phyloP scores from a whole-genome alignment of 257 asterid species.

The Pogostemon cablin region DNA sequence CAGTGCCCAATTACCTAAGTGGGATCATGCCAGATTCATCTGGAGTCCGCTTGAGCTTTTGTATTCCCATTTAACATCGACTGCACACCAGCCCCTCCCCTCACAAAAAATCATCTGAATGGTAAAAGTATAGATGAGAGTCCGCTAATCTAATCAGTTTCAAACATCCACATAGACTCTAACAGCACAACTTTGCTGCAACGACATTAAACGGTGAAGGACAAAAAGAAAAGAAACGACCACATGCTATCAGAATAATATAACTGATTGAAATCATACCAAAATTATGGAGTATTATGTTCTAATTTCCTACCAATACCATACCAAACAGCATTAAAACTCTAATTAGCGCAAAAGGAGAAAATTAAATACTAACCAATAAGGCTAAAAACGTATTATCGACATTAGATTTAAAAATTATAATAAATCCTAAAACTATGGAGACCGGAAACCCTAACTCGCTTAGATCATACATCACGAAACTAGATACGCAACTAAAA shows the following conservation, averaged over 20 bases:
- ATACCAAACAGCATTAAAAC: not conserved
- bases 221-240: not conserved
- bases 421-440: not conserved
- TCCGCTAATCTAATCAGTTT: not conserved
- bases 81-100: not conserved
- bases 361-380: not conserved
- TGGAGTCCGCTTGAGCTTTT: too few relatives aligned
- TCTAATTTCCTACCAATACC: too few relatives aligned
- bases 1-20: too few relatives aligned
- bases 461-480: not conserved
- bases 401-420: not conserved
- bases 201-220: not conserved
- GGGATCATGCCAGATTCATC: too few relatives aligned
- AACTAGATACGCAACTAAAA: not conserved
- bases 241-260: not conserved
- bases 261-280: too few relatives aligned
- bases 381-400: not conserved
- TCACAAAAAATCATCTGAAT: constrained; percentile 24
- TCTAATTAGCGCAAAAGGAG: not conserved
- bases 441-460: constrained; percentile 20
- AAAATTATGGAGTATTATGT: too few relatives aligned
- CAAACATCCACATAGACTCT: not conserved
- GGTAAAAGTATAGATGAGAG: not conserved
- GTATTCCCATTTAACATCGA: too few relatives aligned
- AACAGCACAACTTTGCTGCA: not conserved